These are phyloP conservation scores for Exserohilum rostratum DNA, from an alignment of 2,329 filamentous ascomycete species.

Conservation along the genomic window DNA sequence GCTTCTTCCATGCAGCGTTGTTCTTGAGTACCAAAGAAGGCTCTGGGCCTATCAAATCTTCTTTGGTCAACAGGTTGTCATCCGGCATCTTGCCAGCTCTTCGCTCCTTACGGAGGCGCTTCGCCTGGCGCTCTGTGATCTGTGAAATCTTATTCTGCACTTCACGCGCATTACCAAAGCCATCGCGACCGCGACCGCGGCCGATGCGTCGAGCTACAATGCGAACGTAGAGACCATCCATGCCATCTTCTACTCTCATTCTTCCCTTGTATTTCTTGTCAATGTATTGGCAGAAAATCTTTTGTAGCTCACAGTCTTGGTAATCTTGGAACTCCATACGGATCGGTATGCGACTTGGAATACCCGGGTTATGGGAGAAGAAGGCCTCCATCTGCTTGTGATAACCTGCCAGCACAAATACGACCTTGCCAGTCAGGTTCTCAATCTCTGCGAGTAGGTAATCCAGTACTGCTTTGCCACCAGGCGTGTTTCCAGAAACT, in stretches of 20 bases:
- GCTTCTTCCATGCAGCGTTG: conserved; percentile 62
- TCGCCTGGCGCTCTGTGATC: conserved; percentile 65
- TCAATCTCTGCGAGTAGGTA: conserved; percentile 75
- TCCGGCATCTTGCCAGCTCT: conserved; percentile 52
- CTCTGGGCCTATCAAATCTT: conserved; percentile 75
- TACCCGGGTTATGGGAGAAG: conserved; percentile 74
- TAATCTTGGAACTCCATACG: conserved; percentile 73
- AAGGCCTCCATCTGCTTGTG: conserved; percentile 76
- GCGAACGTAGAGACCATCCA: conserved; percentile 56
- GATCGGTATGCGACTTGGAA: conserved; percentile 71
- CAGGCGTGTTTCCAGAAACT: conserved; percentile 61
- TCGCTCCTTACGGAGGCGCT: conserved; percentile 51
- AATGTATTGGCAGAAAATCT: conserved; percentile 65
- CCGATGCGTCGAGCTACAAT: conserved; percentile 69
- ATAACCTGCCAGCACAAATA: conserved; percentile 77
- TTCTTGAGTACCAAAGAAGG: conserved; percentile 60
- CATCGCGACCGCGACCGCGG: conserved; percentile 64
- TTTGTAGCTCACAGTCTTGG: conserved; percentile 65
- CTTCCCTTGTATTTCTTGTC: conserved; percentile 57
- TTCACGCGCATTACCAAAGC: conserved; percentile 75
- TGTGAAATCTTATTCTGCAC: conserved; percentile 66
- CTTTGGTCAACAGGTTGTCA: conserved; percentile 65
- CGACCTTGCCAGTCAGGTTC: conserved; percentile 70
- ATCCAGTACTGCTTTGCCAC: conserved; percentile 69
- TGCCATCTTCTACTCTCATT: conserved; percentile 62